Evolutionary conservation across 2,329 filamentous ascomycete species (phyloP).

Genomic region (Trichothecium sympodiale): DNA sequence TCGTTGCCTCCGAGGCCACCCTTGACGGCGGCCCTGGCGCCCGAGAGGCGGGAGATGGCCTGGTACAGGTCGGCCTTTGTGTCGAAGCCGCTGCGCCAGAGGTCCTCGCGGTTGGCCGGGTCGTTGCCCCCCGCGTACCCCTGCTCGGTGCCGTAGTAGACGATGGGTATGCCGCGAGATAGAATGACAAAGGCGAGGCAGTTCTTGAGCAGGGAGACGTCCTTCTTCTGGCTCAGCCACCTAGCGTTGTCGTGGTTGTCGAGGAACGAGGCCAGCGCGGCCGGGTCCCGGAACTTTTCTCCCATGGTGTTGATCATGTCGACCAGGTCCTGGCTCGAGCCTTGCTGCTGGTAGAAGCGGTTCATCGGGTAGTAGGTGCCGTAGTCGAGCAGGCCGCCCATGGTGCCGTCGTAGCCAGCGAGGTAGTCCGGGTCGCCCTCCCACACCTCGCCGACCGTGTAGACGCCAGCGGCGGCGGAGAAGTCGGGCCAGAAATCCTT

Average conservation of each 20-base stretch:
- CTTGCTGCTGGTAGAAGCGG: slow-evolving; percentile 24
- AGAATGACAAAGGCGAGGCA: slow-evolving; percentile 51
- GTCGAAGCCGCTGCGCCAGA: slow-evolving; percentile 42
- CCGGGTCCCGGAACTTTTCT: slow-evolving; percentile 27
- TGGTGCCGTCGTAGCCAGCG: slow-evolving; percentile 38
- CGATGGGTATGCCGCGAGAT: slow-evolving; percentile 48
- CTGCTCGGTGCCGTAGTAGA: slow-evolving; percentile 58
- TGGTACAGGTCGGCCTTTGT: slow-evolving; percentile 35
- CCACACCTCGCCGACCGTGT: slow-evolving; percentile 49
- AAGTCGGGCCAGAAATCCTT: slow-evolving; percentile 47
- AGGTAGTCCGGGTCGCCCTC: slow-evolving; percentile 40
- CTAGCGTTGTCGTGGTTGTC: slow-evolving; percentile 50
- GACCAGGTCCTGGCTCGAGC: slow-evolving; percentile 26
- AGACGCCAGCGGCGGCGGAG: slow-evolving; percentile 41
- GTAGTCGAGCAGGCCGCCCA: slow-evolving; percentile 53
- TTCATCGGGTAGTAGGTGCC: slow-evolving; percentile 34
- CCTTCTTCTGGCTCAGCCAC: slow-evolving; percentile 38
- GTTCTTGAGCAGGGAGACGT: slow-evolving; percentile 47
- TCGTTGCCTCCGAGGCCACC: slow-evolving; percentile 32
- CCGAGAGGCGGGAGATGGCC: slow-evolving; percentile 28
- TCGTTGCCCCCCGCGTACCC: slow-evolving; percentile 38
- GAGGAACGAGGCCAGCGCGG: slow-evolving; percentile 37
- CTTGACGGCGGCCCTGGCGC: slow-evolving; percentile 30
- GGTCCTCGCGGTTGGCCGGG: slow-evolving; percentile 42
- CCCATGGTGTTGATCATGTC: slow-evolving; percentile 21